Evolutionary conservation across 2,329 filamentous ascomycete species (phyloP).

Genomic region (Monilinia aucupariae): DNA sequence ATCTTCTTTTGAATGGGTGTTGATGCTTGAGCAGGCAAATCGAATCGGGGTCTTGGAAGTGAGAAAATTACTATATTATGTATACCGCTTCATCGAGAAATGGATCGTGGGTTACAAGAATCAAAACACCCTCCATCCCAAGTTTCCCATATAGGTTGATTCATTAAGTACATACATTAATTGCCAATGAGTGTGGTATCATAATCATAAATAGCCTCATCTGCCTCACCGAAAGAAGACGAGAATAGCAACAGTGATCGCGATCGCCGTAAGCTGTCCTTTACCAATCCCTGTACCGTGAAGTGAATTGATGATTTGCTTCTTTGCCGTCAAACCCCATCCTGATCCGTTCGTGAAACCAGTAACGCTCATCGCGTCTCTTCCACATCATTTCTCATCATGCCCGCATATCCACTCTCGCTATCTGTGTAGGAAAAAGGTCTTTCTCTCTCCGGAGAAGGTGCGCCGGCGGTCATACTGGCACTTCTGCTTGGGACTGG

Average conservation of each 20-base stretch:
- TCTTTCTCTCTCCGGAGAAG: constrained; percentile 4
- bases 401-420: constrained; percentile 16
- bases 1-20: no score
- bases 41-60: no score
- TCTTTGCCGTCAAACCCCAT: background rate
- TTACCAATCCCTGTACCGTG: background rate
- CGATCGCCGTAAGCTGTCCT: background rate
- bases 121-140: background rate
- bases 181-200: constrained; percentile 7
- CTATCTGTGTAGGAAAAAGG: constrained; percentile 16
- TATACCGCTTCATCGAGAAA: no score
- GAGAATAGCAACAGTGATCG: background rate
- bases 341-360: background rate
- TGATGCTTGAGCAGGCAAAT: background rate
- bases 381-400: constrained; percentile 2
- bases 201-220: background rate
- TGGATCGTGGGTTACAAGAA: background rate
- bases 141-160: background rate
- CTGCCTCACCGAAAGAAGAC: background rate
- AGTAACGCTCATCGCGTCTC: background rate
- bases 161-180: background rate
- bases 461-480: constrained; percentile 8
- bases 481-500: constrained; percentile 12
- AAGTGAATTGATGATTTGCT: background rate
- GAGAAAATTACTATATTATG: background rate